Evolutionary conservation across 108 stramenopile genomes (phyloP).

Genomic region (Discostella pseudostelligera): DNA sequence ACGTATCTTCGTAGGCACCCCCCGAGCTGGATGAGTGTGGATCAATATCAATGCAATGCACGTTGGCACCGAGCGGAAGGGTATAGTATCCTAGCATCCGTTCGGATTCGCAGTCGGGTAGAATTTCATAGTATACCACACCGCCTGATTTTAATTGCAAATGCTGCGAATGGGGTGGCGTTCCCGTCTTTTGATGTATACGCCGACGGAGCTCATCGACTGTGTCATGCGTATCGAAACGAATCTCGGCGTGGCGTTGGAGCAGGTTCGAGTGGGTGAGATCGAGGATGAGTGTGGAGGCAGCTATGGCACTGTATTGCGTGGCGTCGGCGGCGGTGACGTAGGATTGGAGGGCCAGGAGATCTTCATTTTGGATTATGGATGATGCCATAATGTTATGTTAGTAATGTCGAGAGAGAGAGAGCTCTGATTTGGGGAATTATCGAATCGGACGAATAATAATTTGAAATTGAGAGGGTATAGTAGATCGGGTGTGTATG

Average conservation of each 20-base stretch:
- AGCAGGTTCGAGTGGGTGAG: constrained; percentile 93
- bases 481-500: too few species aligned
- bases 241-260: constrained; percentile 92
- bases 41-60: constrained; percentile 91
- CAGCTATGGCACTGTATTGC: constrained; percentile 53
- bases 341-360: constrained; percentile 70
- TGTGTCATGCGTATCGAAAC: constrained; percentile 89
- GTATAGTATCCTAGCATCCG: constrained; percentile 92
- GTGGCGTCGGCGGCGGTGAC: constrained; percentile 64
- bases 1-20: constrained; percentile 90
- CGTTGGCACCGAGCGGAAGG: constrained; percentile 73
- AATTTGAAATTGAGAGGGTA: too few species aligned
- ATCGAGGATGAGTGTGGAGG: constrained; percentile 67
- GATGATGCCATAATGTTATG: too few species aligned
- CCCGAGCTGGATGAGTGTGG: constrained; percentile 77
- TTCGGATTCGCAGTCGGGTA: constrained; percentile 49
- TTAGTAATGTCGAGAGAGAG: too few species aligned
- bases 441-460: too few species aligned
- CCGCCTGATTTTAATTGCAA: constrained; percentile 75
- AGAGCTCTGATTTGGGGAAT: too few species aligned
- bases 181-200: constrained; percentile 94
- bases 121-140: constrained; percentile 56
- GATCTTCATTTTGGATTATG: constrained; percentile 65
- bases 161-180: constrained; percentile 82
- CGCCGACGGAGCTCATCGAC: constrained; percentile 63